These are phyloP conservation scores for Steccherinum ochraceum DNA, from an alignment of 768 basidiomycete species.

Conservation along the genomic window DNA sequence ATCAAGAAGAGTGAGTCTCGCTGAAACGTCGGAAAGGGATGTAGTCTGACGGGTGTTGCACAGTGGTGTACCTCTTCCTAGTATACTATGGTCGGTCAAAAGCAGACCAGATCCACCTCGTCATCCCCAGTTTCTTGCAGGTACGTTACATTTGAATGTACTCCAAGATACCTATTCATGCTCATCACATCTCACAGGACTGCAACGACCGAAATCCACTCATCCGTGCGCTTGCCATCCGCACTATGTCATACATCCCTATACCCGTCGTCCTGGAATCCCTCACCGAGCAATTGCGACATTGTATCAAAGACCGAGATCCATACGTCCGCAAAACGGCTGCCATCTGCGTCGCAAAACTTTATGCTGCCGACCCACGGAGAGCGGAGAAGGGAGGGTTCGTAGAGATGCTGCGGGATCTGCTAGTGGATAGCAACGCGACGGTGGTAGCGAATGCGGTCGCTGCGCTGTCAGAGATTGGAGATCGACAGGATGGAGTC, in stretches of 20 bases:
- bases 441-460: conserved; percentile 98
- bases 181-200: conserved; percentile 49
- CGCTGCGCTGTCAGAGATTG: conserved; percentile 94
- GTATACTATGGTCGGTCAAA: conserved; percentile 94
- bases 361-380: conserved; percentile 83
- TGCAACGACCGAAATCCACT: conserved; percentile 95
- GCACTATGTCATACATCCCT: conserved; percentile 99
- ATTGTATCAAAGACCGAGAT: conserved; percentile 89
- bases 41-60: too few species aligned
- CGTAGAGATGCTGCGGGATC: conserved; percentile 83
- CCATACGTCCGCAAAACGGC: conserved; percentile 99
- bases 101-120: conserved; percentile 88
- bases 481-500: conserved; percentile 91
- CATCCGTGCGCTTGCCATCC: conserved; percentile 93
- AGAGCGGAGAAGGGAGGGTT: conserved; percentile 88
- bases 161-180: conserved; percentile 5
- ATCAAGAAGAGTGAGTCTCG: conserved; percentile 93
- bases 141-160: conserved; percentile 41
- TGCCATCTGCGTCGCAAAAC: conserved; percentile 94
- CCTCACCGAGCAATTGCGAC: conserved; percentile 83
- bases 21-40: too few species aligned
- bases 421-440: conserved; percentile 90
- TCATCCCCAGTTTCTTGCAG: conserved; percentile 86
- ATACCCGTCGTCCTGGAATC: conserved; percentile 83
- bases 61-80: conserved; percentile 97